phyloP scores from a whole-genome alignment of 371 early-diverging fungal genomes.

The Coemansia sp. region DNA sequence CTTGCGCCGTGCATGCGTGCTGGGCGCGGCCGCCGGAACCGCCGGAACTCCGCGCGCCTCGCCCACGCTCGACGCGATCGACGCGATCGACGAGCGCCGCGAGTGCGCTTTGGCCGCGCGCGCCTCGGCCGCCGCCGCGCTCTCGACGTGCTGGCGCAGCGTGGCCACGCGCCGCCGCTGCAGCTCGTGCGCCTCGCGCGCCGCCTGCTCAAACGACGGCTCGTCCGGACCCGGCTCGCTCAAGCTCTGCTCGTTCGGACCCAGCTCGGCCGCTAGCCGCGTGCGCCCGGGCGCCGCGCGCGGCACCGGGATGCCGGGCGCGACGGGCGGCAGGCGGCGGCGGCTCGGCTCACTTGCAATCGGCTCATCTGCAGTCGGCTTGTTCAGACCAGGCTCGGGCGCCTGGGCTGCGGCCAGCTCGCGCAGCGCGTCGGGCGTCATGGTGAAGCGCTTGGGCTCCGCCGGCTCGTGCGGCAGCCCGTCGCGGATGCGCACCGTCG shows the following conservation, averaged over 20 bases:
- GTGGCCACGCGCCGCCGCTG: conserved; percentile 49
- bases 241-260: too few relatives aligned
- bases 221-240: too few relatives aligned
- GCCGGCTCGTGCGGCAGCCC: conserved; percentile 7
- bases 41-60: conserved; percentile 38
- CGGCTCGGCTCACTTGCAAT: conserved; percentile 5
- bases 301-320: conserved; percentile 19
- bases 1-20: not conserved
- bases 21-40: conserved; percentile 4
- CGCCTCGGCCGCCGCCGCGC: conserved; percentile 1
- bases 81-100: conserved; percentile 43
- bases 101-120: conserved; percentile 17
- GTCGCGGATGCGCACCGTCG: conserved; percentile 32
- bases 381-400: conserved; percentile 2
- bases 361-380: too few relatives aligned
- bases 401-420: conserved; percentile 18
- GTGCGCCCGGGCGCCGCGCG: not conserved
- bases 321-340: conserved; percentile 32
- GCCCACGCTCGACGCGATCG: conserved; percentile 37
- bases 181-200: conserved; percentile 25
- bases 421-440: conserved; percentile 48
- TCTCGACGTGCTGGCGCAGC: conserved; percentile 36
- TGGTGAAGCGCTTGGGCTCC: conserved; percentile 23
- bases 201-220: conserved; percentile 18
- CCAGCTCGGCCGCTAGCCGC: conserved; percentile 9